Base-by-base conservation (phyloP, 345 rosid genomes). In the Heritiera littoralis region DNA sequence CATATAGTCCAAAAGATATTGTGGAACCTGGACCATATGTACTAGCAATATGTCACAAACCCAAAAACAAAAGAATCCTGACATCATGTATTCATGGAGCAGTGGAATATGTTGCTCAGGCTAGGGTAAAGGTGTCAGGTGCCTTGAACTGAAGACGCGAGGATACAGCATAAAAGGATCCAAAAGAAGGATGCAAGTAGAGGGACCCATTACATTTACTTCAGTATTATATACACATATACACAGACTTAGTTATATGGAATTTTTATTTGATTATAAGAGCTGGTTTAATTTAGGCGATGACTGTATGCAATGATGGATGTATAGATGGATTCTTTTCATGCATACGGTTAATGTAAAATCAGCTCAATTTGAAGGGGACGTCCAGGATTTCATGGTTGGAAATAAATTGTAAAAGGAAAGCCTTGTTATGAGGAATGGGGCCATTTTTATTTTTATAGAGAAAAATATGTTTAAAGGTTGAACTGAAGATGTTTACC, bases 1-100 rank as follows among this genome's bases (percentile, higher is more conserved):
- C 90, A 88, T 87, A 78, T 88, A 75, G 69, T 95, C 97, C 87
- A 95, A 84, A 77, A 95, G 84, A 89, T 79, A 95, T 86, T 93
- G 99, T 45, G 98, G 99, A 40, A 93, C 97, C 97, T 95, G 83
- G 55, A 86, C 80, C 59, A 85, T 58, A 65, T 63, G 74, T 14
- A 76, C 75, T 4, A 9, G 11, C 23, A 56, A 56, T 43, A 78
- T 46, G 66, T 35, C 45, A 23, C 69, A 60, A 72, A 72, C 48
- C 30, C 46, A 43, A 59, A 55, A 9, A 35, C 45, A 75, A 60
- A 74, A 14, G 68, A 23, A 61, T 32, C 51, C 66, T 2, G 23
- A 46, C 28, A 30, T 17, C 18, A 61, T 64, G 60, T 48, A 64
- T 49, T 46, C 11, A 17, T 18, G 11, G 61, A 77, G 20, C 35